Percentiles rank a stretch among this genome's conserved stretches.
Evolutionary conservation across 2,329 filamentous ascomycete genomes (phyloP).

Genomic region (Beauveria medogensis): DNA sequence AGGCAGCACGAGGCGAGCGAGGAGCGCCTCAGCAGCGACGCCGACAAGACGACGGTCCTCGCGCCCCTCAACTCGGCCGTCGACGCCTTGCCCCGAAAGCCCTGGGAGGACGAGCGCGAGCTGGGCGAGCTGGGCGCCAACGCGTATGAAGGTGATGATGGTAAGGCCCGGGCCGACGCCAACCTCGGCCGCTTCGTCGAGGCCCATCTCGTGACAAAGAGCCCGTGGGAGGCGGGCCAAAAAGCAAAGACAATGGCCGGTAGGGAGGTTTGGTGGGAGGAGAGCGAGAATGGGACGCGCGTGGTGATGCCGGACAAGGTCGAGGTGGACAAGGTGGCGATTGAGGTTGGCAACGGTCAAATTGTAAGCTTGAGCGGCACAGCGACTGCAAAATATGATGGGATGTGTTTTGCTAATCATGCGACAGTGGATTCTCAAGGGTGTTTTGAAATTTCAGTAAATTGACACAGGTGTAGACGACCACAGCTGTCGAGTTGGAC

Average conservation of each 20-base stretch:
- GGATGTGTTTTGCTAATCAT: slow-evolving; percentile 13
- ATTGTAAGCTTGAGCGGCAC: slow-evolving; percentile 40
- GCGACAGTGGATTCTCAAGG: slow-evolving; percentile 56
- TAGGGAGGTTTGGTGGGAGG: slow-evolving; percentile 76
- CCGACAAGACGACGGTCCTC: slow-evolving; percentile 71
- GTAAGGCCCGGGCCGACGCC: slow-evolving; percentile 64
- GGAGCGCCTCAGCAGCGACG: slow-evolving; percentile 57
- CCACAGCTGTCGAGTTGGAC: background rate
- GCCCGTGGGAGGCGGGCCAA: slow-evolving; percentile 63
- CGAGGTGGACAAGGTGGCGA: slow-evolving; percentile 66
- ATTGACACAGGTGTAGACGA: background rate
- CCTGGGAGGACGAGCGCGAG: slow-evolving; percentile 73
- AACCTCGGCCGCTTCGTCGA: slow-evolving; percentile 80
- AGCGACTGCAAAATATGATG: too few species aligned
- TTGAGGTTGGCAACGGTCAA: slow-evolving; percentile 78
- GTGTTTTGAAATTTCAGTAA: slow-evolving; percentile 38
- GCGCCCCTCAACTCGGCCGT: slow-evolving; percentile 81
- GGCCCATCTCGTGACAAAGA: slow-evolving; percentile 68
- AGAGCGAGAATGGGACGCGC: slow-evolving; percentile 55
- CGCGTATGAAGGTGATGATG: slow-evolving; percentile 69
- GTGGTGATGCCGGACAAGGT: slow-evolving; percentile 74
- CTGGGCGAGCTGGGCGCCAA: slow-evolving; percentile 58
- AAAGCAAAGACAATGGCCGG: slow-evolving; percentile 57
- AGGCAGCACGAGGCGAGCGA: slow-evolving; percentile 66
- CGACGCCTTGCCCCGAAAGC: slow-evolving; percentile 70